Conservation (phyloP, 495 filamentous ascomycete genomes). For the Aspergillus heteromorphus region DNA sequence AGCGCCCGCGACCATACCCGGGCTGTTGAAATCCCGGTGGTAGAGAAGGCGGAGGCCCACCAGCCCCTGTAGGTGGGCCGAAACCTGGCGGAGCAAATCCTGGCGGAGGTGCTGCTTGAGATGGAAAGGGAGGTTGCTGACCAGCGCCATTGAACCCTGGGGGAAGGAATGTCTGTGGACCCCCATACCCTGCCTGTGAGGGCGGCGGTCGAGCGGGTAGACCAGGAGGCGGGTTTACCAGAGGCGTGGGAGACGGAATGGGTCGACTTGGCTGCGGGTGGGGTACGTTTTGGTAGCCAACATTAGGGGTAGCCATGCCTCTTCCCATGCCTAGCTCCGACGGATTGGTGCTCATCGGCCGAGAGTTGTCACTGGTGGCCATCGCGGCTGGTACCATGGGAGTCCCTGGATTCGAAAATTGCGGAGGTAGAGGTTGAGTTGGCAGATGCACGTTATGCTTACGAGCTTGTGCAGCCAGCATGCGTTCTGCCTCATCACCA, state of each 20-base stretch:
- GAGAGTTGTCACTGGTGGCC: constrained; percentile 46
- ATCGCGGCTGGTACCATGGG: constrained; percentile 48
- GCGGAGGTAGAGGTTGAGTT: constrained; percentile 50
- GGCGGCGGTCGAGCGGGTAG: constrained; percentile 75
- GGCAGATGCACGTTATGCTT: constrained; percentile 85
- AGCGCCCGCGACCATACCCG: constrained; percentile 41
- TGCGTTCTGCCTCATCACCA: constrained; percentile 89
- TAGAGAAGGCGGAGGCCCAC: constrained; percentile 35
- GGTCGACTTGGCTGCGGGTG: constrained; percentile 39
- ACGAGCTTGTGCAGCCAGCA: constrained; percentile 85
- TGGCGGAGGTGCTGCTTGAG: constrained; percentile 46
- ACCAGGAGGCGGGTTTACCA: constrained; percentile 66
- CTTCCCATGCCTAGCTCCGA: constrained; percentile 32
- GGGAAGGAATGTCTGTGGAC: constrained; percentile 64
- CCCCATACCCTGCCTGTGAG: constrained; percentile 70
- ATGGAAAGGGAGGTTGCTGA: constrained; percentile 34
- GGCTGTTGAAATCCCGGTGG: constrained; percentile 49
- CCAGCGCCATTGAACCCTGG: constrained; percentile 47
- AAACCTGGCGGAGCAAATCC: constrained; percentile 54
- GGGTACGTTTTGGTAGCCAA: constrained; percentile 33
- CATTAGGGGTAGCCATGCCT: constrained; percentile 27
- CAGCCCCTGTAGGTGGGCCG: constrained; percentile 28
- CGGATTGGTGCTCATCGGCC: constrained; percentile 34
- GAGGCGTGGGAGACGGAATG: constrained; percentile 37
- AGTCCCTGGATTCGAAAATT: constrained; percentile 40